Percentiles rank a stretch among this genome's conserved stretches.
These are phyloP conservation scores for Pythium periplocum DNA, from an alignment of 352 stramenopile genomes.

Conservation along the genomic window DNA sequence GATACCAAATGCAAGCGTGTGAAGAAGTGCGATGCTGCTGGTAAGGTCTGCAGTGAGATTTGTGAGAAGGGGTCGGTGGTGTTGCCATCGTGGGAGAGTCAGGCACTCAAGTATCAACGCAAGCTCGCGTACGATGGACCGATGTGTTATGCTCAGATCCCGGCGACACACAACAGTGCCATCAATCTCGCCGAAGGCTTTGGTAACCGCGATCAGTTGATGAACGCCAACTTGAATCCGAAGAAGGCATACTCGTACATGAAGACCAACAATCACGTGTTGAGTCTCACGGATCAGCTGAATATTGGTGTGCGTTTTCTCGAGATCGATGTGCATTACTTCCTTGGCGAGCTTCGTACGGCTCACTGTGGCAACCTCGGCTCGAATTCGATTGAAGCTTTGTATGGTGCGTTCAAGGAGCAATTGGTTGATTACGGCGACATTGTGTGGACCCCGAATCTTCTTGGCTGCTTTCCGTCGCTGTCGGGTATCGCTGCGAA, in stretches of 20 bases:
- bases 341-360: slow-evolving; percentile 45
- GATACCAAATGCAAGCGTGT: slow-evolving; percentile 28
- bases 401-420: slow-evolving; percentile 32
- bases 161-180: slow-evolving; percentile 52
- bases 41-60: slow-evolving; percentile 34
- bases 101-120: slow-evolving; percentile 41
- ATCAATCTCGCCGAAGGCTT: slow-evolving; percentile 52
- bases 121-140: slow-evolving; percentile 31
- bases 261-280: slow-evolving; percentile 60
- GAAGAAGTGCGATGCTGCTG: slow-evolving; percentile 32
- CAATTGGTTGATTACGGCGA: slow-evolving; percentile 37
- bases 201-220: slow-evolving; percentile 50
- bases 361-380: slow-evolving; percentile 50
- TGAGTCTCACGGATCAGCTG: slow-evolving; percentile 55
- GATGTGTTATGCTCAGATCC: slow-evolving; percentile 43
- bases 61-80: slow-evolving; percentile 32
- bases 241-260: slow-evolving; percentile 43
- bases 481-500: slow-evolving; percentile 45
- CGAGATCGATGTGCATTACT: slow-evolving; percentile 66
- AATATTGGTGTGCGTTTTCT: slow-evolving; percentile 49
- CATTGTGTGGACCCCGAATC: slow-evolving; percentile 35
- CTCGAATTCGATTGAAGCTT: slow-evolving; percentile 25
- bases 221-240: slow-evolving; percentile 37
- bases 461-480: slow-evolving; percentile 56
- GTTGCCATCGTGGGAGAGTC: slow-evolving; percentile 24